Evolutionary conservation across 345 rosid species (phyloP), one percentile per base, ranked within the genome.

Genomic region (Turritis glabra): DNA sequence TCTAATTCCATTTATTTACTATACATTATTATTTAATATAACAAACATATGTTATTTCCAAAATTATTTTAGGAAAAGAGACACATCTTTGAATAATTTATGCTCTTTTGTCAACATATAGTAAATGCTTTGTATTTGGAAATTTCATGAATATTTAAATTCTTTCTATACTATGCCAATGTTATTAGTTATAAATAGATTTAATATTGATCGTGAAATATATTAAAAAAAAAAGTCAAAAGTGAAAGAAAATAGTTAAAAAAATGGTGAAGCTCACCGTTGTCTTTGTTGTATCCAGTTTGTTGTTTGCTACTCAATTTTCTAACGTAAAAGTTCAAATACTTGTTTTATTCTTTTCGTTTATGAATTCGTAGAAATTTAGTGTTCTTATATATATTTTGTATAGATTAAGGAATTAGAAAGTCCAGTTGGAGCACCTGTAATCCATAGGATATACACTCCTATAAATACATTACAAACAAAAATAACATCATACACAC

Each of bases 101-200:
- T n/a, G n/a, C n/a, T n/a, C n/a, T n/a, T n/a, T n/a, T n/a, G n/a
- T n/a, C n/a, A n/a, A n/a, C n/a, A n/a, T 32, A 35, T 35, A 47
- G 14, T 15, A 32, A 54, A 26, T 54, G 19, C 12, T 27, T 7
- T 25, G 33, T 11, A 53, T 25, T 14, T 15, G 18, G 35, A 37
- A 54, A 55, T 55, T 8, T 29, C 22, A 8, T 8, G 8, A n/a
- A 32, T 12, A 27, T 44, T 29, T 29, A 64, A 59, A 23, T 41
- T 30, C 10, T 25, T 73, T 73, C 77, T 63, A 72, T 54, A 73
- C 8, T 53, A 32, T 53, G 25, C 6, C 13, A 29, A 27, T 41
- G 32, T 3, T 63, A n/a, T 53, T 53, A 55, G 57, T 55, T 64
- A 73, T 64, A 73, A 43, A 64, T 54, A 55, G 64, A 33, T 8